A percentile compares a stretch with the other conserved stretches of the same genome.
Evolutionary conservation across 2,329 filamentous ascomycete species (phyloP).

Genomic region (Orbilia brochopaga): DNA sequence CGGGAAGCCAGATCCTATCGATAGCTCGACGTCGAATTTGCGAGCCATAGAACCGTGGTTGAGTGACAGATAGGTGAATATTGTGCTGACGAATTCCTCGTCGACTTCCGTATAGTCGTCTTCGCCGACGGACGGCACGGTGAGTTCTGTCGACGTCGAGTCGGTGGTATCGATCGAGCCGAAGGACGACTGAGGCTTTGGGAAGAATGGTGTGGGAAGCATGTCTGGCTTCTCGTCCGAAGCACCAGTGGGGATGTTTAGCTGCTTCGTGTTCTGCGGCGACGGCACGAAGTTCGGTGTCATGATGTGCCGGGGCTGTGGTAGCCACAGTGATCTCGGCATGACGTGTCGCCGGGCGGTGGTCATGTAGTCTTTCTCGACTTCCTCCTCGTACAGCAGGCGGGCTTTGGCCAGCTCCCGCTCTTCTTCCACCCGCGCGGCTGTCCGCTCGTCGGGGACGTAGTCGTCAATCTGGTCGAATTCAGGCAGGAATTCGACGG

Average conservation of each 20-base stretch:
- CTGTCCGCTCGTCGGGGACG: constrained; percentile 42
- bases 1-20: constrained; percentile 43
- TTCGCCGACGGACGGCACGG: constrained; percentile 39
- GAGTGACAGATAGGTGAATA: constrained; percentile 45
- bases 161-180: constrained; percentile 31
- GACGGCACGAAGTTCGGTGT: constrained; percentile 41
- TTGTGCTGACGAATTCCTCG: constrained; percentile 42
- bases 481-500: constrained; percentile 40
- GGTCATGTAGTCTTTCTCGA: constrained; percentile 38
- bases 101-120: constrained; percentile 46
- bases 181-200: constrained; percentile 39
- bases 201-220: constrained; percentile 26
- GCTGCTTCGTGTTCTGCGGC: constrained; percentile 24
- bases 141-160: constrained; percentile 33
- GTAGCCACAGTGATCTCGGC: constrained; percentile 45
- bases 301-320: constrained; percentile 43
- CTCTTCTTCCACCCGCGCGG: constrained; percentile 42
- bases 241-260: constrained; percentile 28
- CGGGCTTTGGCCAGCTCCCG: constrained; percentile 42
- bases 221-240: constrained; percentile 19
- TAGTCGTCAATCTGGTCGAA: constrained; percentile 50
- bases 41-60: constrained; percentile 48
- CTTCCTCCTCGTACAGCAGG: constrained; percentile 41
- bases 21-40: constrained; percentile 42
- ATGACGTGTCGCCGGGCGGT: constrained; percentile 35